These are phyloP conservation scores for Colletotrichum sp. DNA, from an alignment of 2,329 filamentous ascomycete species.

Conservation along the genomic window DNA sequence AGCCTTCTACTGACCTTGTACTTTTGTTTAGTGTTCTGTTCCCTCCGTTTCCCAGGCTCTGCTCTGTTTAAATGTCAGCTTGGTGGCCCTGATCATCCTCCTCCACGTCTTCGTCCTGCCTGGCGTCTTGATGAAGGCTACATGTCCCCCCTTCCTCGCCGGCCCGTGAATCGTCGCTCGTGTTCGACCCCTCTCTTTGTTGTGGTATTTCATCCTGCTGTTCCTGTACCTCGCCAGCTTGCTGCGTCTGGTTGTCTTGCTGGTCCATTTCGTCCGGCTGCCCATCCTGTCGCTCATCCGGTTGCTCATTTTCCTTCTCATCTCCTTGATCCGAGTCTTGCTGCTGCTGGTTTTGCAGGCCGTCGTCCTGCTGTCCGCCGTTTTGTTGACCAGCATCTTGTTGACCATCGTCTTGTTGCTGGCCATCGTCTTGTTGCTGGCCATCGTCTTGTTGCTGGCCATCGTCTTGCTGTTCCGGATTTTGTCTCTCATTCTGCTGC, in stretches of 20 bases:
- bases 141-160: neutral
- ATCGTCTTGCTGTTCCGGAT: neutral
- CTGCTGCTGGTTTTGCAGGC: neutral
- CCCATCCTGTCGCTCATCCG: neutral
- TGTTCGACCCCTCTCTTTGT: neutral
- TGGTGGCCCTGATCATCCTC: neutral
- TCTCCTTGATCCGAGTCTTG: neutral
- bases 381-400: no score
- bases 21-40: neutral
- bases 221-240: neutral
- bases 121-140: neutral
- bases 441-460: no score
- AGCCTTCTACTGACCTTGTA: neutral
- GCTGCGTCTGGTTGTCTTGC: neutral
- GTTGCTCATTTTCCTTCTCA: neutral
- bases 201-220: neutral
- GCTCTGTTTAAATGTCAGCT: neutral
- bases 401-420: no score
- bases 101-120: neutral
- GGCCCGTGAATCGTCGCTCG: neutral
- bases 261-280: neutral
- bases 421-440: rapidly evolving
- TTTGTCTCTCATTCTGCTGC: no score
- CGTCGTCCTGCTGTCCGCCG: no score
- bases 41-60: neutral